A percentile compares a stretch with the other conserved stretches of the same genome.
These are phyloP conservation scores for Trichosanthes cucumerina DNA, from an alignment of 306 rosid genomes.

Conservation along the genomic window DNA sequence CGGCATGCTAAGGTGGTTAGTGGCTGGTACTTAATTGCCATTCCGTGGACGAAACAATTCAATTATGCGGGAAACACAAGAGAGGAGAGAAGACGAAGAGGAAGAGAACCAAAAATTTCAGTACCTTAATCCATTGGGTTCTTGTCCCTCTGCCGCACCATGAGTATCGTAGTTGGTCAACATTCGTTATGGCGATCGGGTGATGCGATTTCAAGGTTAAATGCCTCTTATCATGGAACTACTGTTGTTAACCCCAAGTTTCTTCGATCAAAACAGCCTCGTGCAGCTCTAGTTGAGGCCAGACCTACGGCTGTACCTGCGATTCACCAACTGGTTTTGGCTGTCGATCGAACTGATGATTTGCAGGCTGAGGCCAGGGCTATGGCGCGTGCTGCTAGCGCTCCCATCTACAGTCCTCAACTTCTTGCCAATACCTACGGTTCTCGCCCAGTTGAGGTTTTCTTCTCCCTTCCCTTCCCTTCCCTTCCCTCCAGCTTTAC, in stretches of 20 bases:
- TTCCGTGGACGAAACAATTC: slow-evolving; percentile 11
- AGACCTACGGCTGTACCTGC: slow-evolving; percentile 24
- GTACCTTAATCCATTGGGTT: not conserved
- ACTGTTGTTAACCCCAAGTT: not conserved
- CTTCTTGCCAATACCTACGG: slow-evolving; percentile 44
- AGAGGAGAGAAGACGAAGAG: too few relatives aligned
- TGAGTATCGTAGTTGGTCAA: slow-evolving; percentile 9
- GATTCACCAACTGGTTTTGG: slow-evolving; percentile 14
- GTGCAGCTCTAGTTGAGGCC: slow-evolving; percentile 46
- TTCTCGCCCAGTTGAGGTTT: slow-evolving; percentile 58
- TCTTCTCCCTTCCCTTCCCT: not conserved
- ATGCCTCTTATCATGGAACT: not conserved
- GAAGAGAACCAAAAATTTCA: not conserved
- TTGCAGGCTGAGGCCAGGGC: slow-evolving; percentile 72
- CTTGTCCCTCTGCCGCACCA: not conserved
- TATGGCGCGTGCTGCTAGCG: slow-evolving; percentile 51
- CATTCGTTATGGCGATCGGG: not conserved
- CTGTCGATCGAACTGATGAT: slow-evolving; percentile 43
- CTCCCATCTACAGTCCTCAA: slow-evolving; percentile 53
- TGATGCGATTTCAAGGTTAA: not conserved
- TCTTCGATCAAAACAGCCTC: slow-evolving; percentile 8
- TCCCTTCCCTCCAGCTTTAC: not conserved
- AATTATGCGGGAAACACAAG: not conserved
- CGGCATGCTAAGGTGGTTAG: not conserved
- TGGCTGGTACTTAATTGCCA: not conserved